Evolutionary conservation across 2,329 filamentous ascomycete genomes (phyloP).

Genomic region (Penicillium sp.): DNA sequence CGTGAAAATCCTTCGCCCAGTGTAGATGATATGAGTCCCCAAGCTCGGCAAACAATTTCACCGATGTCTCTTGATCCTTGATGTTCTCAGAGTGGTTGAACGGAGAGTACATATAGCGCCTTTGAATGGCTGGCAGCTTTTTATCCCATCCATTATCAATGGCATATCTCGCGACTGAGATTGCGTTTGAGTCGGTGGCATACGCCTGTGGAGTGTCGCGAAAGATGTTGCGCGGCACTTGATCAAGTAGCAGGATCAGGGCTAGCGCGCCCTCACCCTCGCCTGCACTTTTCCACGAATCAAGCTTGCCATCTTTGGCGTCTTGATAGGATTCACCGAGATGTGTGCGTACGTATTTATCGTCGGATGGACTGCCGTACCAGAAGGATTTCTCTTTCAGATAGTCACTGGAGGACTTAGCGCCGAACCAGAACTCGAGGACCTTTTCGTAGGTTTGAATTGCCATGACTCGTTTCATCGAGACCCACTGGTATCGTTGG

Average conservation of each 20-base stretch:
- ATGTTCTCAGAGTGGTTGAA: slow-evolving; percentile 43
- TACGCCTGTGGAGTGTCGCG: slow-evolving; percentile 36
- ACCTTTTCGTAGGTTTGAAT: slow-evolving; percentile 14
- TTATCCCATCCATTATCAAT: slow-evolving; percentile 36
- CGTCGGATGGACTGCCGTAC: slow-evolving; percentile 26
- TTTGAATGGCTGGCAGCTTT: slow-evolving; percentile 24
- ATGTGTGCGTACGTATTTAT: slow-evolving; percentile 23
- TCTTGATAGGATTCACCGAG: slow-evolving; percentile 24
- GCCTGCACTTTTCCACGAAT: slow-evolving; percentile 21
- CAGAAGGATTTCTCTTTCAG: slow-evolving; percentile 27
- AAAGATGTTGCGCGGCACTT: slow-evolving; percentile 45
- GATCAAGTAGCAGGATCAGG: slow-evolving; percentile 44
- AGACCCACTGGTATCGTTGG: no score
- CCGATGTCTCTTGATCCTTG: slow-evolving; percentile 30
- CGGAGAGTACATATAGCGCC: slow-evolving; percentile 42
- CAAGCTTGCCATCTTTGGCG: slow-evolving; percentile 24
- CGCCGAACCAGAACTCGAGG: slow-evolving; percentile 34
- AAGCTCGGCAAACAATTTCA: slow-evolving; percentile 19
- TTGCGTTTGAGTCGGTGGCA: slow-evolving; percentile 35
- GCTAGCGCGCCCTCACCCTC: slow-evolving; percentile 35
- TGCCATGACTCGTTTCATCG: slow-evolving; percentile 7
- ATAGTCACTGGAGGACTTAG: slow-evolving; percentile 20
- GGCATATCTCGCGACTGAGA: slow-evolving; percentile 28
- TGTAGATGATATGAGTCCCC: slow-evolving; percentile 21
- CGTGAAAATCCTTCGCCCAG: slow-evolving; percentile 25